A percentile compares a stretch with the other conserved stretches of the same genome.
Conservation (phyloP, 495 filamentous ascomycete genomes). For the Podospora bellae-mahoneyi region DNA sequence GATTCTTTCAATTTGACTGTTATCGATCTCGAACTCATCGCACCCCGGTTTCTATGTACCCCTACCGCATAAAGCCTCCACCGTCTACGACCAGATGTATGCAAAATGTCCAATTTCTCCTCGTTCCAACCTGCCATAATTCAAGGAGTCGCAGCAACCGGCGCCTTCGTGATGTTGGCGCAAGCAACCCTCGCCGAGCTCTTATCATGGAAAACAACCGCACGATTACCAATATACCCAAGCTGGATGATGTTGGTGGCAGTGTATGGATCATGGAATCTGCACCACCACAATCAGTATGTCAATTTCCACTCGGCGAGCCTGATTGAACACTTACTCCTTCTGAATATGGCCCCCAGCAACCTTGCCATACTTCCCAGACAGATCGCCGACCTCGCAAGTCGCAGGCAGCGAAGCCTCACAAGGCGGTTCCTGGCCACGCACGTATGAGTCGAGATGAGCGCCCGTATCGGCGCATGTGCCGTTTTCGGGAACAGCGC, state of each 20-base stretch:
- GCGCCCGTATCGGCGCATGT: constrained; percentile 68
- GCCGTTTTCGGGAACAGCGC: constrained; percentile 64
- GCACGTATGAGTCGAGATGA: constrained; percentile 54
- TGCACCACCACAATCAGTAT: constrained; percentile 20
- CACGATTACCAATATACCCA: constrained; percentile 72
- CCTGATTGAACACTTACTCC: constrained; percentile 22
- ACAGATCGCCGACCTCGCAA: constrained; percentile 79
- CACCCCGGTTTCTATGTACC: not conserved
- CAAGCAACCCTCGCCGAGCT: constrained; percentile 65
- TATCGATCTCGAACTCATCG: too few species aligned
- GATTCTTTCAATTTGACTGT: not conserved
- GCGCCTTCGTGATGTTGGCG: constrained; percentile 54
- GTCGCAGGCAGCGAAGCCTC: constrained; percentile 57
- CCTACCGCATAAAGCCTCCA: not conserved
- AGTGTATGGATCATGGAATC: constrained; percentile 65
- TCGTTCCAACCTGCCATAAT: not conserved
- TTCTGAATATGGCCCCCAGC: constrained; percentile 39
- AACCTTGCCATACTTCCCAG: constrained; percentile 74
- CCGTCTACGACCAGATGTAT: not conserved
- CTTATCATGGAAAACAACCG: constrained; percentile 66
- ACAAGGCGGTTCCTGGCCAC: constrained; percentile 63
- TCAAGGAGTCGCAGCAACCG: not conserved
- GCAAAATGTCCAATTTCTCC: not conserved
- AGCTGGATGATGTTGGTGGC: constrained; percentile 54
- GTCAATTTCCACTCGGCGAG: not conserved